Base-by-base conservation (phyloP, 2,329 filamentous ascomycete species). In the Rhynchosporium agropyri region DNA sequence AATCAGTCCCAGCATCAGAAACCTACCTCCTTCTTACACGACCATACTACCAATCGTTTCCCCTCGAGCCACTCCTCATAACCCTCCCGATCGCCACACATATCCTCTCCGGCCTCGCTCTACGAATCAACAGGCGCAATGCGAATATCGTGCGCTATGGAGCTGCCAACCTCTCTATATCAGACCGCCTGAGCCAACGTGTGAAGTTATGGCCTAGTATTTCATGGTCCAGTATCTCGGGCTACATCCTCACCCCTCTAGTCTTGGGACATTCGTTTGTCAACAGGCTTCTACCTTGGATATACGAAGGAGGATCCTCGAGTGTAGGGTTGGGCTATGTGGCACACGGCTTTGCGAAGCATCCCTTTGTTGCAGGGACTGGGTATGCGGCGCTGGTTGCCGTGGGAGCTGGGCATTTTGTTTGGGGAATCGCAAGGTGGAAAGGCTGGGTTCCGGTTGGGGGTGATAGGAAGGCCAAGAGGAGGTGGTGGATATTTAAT, bases 341-440 rank as follows among this genome's bases (percentile, higher is more conserved):
- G 7, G 86, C 88, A 12, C 93, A 98, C 76, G 91, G 91, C 2
- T 95, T 97, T 73, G 87, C 89, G 36, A 83, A 85, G 13, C 88
- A 91, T 71, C 87, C 88, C 0, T 68, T 81, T 1, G 74, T 89
- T 8, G 85, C 89, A n/a, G 89, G 86, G 74, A 69, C 82, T 0
- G 88, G 89, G 1, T 97, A 96, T 74, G 72, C 79, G 1, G 82
- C 86, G 1, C 79, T 97, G 55, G 79, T 97, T 6, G 79, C 79
- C 15, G 77, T 88, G 0, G 89, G 87, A 0, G 87, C 84, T 29
- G 90, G 87, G 64, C 93, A 97, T 78, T 87, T 93, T 74, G 84
- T 90, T 7, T 96, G 92, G 85, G 93, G 93, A 2, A 85, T 86
- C 77, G 90, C 91, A n/a, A 89, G 86, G 75, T 97, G 91, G 90